Conservation (phyloP, 257 asterid genomes). For the Ilex asprella region DNA sequence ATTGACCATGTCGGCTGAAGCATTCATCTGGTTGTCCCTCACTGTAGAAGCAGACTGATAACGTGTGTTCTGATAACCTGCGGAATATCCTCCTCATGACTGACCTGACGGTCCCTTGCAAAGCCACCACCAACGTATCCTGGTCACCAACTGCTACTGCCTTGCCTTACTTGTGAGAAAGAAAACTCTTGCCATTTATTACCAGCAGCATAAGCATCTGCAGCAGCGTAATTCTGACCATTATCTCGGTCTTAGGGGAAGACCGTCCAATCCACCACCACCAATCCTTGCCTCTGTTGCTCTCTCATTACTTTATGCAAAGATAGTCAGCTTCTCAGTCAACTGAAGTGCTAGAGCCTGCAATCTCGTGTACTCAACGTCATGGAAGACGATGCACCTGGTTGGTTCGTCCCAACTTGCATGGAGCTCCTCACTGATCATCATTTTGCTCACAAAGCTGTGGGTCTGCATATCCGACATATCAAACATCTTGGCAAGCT, state of each 20-base stretch:
- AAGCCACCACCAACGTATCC: conserved; percentile 29
- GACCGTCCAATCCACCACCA: conserved; percentile 73
- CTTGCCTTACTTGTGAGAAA: conserved; percentile 58
- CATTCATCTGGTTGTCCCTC: conserved; percentile 56
- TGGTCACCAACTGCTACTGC: conserved; percentile 50
- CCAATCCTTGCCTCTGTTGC: conserved; percentile 75
- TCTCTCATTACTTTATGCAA: conserved; percentile 82
- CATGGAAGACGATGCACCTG: too few relatives aligned
- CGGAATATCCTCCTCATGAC: conserved; percentile 18
- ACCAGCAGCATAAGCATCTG: conserved; percentile 50
- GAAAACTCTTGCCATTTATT: too few relatives aligned
- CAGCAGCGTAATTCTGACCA: conserved; percentile 76
- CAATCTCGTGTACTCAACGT: too few relatives aligned
- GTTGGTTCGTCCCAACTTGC: too few relatives aligned
- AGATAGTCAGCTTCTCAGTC: conserved; percentile 53
- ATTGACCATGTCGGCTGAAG: conserved; percentile 69
- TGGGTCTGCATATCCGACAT: conserved; percentile 63
- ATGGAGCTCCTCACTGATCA: conserved; percentile 8
- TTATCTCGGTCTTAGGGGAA: conserved; percentile 68
- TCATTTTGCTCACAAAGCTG: conserved; percentile 36
- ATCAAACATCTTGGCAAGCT: conserved; percentile 72
- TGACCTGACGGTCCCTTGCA: conserved; percentile 47
- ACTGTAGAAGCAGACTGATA: conserved; percentile 42
- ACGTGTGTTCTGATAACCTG: conserved; percentile 32
- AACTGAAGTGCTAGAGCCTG: too few relatives aligned